Conservation (phyloP, 169 alveolate genomes). For the Plasmodium gallinaceum region DNA sequence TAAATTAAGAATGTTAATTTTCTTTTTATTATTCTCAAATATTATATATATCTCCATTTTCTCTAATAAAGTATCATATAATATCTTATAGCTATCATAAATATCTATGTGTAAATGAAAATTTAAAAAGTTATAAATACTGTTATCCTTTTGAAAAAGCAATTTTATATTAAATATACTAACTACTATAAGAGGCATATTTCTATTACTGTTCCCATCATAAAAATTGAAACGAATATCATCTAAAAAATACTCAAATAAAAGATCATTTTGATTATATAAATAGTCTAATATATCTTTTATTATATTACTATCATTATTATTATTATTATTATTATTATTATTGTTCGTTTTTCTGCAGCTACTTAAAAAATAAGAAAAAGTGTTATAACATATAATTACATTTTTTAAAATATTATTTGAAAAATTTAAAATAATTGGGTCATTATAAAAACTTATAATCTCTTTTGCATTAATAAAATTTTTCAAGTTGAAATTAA, state of each 20-base stretch:
- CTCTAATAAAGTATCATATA: constrained; percentile 41
- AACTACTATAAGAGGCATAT: constrained; percentile 41
- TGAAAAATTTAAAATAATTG: constrained; percentile 41
- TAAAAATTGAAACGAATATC: constrained; percentile 40
- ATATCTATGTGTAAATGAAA: constrained; percentile 37
- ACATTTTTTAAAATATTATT: constrained; percentile 29
- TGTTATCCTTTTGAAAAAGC: constrained; percentile 18
- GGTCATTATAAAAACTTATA: constrained; percentile 37
- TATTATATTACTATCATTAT: background rate
- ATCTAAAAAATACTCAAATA: constrained; percentile 36
- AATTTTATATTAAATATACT: constrained; percentile 33
- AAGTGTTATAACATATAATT: constrained; percentile 20
- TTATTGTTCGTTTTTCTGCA: constrained; percentile 5
- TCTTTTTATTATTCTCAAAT: constrained; percentile 37
- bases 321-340: background rate
- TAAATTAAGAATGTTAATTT: constrained; percentile 28
- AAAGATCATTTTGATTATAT: constrained; percentile 11
- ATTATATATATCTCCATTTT: constrained; percentile 36
- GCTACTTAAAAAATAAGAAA: constrained; percentile 25
- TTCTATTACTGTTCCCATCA: constrained; percentile 38
- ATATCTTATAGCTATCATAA: constrained; percentile 38
- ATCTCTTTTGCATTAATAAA: constrained; percentile 11
- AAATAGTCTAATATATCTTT: constrained; percentile 22
- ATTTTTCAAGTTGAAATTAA: background rate
- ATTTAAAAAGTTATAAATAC: constrained; percentile 31